Conservation (phyloP, 1,284 basidiomycete species). For the Fistulina hepatica region DNA sequence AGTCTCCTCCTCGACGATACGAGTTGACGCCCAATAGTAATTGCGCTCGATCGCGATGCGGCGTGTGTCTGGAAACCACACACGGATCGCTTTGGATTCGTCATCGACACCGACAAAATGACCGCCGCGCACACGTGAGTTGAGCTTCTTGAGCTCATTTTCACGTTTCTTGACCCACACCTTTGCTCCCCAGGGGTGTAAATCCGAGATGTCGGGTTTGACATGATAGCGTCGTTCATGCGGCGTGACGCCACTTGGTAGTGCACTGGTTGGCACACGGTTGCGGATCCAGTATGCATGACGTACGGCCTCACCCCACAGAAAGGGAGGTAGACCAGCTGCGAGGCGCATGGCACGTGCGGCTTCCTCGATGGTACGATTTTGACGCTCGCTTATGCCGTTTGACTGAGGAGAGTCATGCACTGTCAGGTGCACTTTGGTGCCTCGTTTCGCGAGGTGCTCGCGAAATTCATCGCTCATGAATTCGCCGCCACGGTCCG, state of each 20-base stretch:
- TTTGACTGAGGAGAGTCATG: slow-evolving; percentile 25
- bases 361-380: too few species aligned
- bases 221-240: slow-evolving; percentile 12
- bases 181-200: slow-evolving; percentile 13
- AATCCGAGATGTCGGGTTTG: slow-evolving; percentile 15
- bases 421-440: slow-evolving; percentile 17
- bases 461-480: slow-evolving; percentile 15
- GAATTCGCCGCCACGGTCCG: slow-evolving; percentile 21
- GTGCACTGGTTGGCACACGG: slow-evolving; percentile 6
- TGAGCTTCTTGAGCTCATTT: too few species aligned
- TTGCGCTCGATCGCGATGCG: slow-evolving; percentile 16
- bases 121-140: too few species aligned
- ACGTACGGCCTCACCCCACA: slow-evolving; percentile 5
- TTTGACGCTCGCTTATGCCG: slow-evolving; percentile 21
- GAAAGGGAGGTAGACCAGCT: slow-evolving; percentile 3
- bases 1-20: slow-evolving; percentile 11
- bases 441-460: slow-evolving; percentile 17
- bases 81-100: slow-evolving; percentile 9
- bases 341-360: too few species aligned
- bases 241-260: slow-evolving; percentile 11
- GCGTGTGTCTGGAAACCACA: slow-evolving; percentile 10
- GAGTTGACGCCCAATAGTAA: too few species aligned
- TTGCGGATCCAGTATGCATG: slow-evolving; percentile 8
- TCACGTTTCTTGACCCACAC: too few species aligned
- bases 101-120: slow-evolving; percentile 16